Base-by-base conservation (phyloP, 176 grass and related monocot species). In the Carex scoparia region DNA sequence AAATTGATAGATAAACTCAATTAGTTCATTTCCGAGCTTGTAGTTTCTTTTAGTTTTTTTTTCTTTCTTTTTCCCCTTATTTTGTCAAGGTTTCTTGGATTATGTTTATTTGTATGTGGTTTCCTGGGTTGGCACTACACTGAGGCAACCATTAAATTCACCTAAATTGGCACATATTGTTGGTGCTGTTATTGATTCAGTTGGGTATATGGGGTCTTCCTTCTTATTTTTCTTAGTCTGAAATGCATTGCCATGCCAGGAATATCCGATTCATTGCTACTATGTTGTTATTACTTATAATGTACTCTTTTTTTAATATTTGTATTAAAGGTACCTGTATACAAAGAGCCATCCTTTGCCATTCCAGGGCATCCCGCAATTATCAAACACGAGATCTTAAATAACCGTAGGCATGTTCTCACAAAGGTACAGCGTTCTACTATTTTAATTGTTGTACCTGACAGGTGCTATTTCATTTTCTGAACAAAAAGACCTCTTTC, bases 301-400 rank as follows among this genome's bases (percentile, higher is more conserved):
- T 56, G 2, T 58, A 35, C 27, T 56, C 5, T 3, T 53, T 77
- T 28, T 79, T 55, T 54, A 30, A 15, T 79, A 15, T 79, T 79
- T 79, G 14, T 37, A 79, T 79, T 57, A 31, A 79, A 95, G 93
- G 88, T 94, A 33, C 90, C 93, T 94, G 91, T 95, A 81, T 91
- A 91, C 81, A 94, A 95, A 86, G 93, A 98, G 42, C 89, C 93
- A 81, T 91, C 91, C 81, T 84, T 89, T 42, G 86, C 86, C 57
- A 90, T 95, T 85, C 87, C 91, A 73, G 96, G 96, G 83, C 87
- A 87, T 74, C 88, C 93, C 55, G 90, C 87, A 86, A 99, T 95
- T 85, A 83, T 94, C 86, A 88, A 94, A 65, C 91, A 99, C 87
- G 96, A 95, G 82, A 99, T 99, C 80, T 90, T 99, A 89, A 99